Percentiles rank a stretch among this genome's conserved stretches.
Evolutionary conservation across 2,329 filamentous ascomycete genomes (phyloP).

Genomic region (Stagonosporopsis rhizophila): DNA sequence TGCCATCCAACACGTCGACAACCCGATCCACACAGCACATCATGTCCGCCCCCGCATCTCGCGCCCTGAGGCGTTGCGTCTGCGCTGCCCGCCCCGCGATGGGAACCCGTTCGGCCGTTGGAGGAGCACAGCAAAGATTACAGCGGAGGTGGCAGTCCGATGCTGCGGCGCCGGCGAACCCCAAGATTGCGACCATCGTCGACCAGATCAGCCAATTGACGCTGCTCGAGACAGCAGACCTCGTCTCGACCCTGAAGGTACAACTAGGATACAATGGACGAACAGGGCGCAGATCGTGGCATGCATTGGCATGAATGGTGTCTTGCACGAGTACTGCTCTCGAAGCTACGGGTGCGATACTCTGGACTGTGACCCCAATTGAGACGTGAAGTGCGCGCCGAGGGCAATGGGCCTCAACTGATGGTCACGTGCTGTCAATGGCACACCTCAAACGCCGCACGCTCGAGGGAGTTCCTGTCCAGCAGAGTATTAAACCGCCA

Average conservation of each 20-base stretch:
- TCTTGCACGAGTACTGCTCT: neutral
- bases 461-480: neutral
- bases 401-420: neutral
- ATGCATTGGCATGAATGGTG: neutral
- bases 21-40: conserved; percentile 29
- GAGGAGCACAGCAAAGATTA: conserved; percentile 46
- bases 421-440: neutral
- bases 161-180: conserved; percentile 70
- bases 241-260: conserved; percentile 96
- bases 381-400: neutral
- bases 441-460: neutral
- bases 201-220: conserved; percentile 99
- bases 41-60: conserved; percentile 56
- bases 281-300: neutral
- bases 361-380: too few relatives aligned
- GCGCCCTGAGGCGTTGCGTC: conserved; percentile 54
- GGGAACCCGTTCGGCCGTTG: conserved; percentile 42
- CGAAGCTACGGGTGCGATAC: neutral
- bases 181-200: conserved; percentile 94
- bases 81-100: conserved; percentile 41
- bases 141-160: conserved; percentile 87
- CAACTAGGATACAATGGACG: conserved; percentile 9
- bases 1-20: conserved; percentile 26
- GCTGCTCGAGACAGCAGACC: conserved; percentile 93
- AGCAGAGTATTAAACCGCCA: neutral